Evolutionary conservation across 441 rosid species (phyloP).

Genomic region (Breynia disticha): DNA sequence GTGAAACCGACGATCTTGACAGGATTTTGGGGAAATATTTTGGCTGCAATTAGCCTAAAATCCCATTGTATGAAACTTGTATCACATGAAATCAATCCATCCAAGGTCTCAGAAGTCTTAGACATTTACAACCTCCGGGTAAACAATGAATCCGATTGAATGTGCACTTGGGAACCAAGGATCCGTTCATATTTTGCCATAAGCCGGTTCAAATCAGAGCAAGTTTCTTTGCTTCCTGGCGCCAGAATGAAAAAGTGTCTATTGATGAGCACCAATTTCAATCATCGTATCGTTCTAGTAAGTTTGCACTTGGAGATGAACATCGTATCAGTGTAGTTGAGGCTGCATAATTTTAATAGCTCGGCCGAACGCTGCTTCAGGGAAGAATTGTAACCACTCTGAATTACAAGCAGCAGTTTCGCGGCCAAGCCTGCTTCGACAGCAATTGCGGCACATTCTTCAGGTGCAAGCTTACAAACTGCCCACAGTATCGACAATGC

Average conservation of each 20-base stretch:
- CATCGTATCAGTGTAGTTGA: slow-evolving; percentile 54
- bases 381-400: slow-evolving; percentile 60
- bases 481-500: slow-evolving; percentile 61
- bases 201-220: not conserved
- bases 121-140: not conserved
- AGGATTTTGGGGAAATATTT: not conserved
- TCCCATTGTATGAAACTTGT: no score
- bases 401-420: slow-evolving; percentile 71
- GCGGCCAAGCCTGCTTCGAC: slow-evolving; percentile 83
- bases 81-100: no score
- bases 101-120: not conserved
- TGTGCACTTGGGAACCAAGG: not conserved
- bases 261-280: not conserved
- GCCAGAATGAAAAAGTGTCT: not conserved
- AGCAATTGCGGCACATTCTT: slow-evolving; percentile 55
- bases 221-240: not conserved
- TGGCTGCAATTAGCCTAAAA: not conserved
- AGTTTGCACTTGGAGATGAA: slow-evolving; percentile 91
- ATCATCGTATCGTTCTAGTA: slow-evolving; percentile 65
- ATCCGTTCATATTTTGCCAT: not conserved
- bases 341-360: slow-evolving; percentile 74
- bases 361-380: slow-evolving; percentile 77
- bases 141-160: not conserved
- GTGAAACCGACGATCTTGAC: not conserved
- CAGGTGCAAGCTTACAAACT: slow-evolving; percentile 63